These are phyloP conservation scores for Fagopyrum tataricum DNA, from an alignment of 148 eudicot genomes.

Conservation along the genomic window DNA sequence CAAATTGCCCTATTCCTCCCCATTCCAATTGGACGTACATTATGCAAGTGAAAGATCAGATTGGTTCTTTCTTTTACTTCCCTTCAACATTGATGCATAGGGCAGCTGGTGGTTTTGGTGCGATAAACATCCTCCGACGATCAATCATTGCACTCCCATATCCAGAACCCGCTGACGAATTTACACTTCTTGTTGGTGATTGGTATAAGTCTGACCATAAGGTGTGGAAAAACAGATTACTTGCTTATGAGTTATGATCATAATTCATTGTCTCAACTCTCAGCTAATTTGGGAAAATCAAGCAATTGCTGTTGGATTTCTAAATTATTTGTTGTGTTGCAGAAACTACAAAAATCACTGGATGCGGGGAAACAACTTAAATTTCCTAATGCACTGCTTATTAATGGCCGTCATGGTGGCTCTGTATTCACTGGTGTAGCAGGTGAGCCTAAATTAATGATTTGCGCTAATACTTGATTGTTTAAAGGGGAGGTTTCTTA, in stretches of 20 bases:
- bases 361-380: conserved; percentile 49
- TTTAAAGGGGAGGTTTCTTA: neutral
- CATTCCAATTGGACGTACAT: conserved; percentile 62
- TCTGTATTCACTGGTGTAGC: conserved; percentile 31
- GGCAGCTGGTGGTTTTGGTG: conserved; percentile 74
- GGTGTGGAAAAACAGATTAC: conserved; percentile 27
- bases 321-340: neutral
- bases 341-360: conserved; percentile 40
- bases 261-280: neutral
- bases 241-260: neutral
- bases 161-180: conserved; percentile 43
- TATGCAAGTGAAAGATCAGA: conserved; percentile 86
- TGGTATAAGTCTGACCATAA: conserved; percentile 70
- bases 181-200: conserved; percentile 51
- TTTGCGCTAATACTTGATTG: neutral
- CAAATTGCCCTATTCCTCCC: conserved; percentile 83
- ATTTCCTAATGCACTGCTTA: conserved; percentile 53
- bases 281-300: neutral
- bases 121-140: conserved; percentile 40
- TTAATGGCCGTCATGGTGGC: conserved; percentile 42
- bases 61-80: conserved; percentile 62
- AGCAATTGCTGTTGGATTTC: neutral
- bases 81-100: conserved; percentile 70
- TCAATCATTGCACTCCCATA: conserved; percentile 53
- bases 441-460: conserved; percentile 24